Base-by-base conservation (phyloP, 148 eudicot species). In the Limonium bicolor region DNA sequence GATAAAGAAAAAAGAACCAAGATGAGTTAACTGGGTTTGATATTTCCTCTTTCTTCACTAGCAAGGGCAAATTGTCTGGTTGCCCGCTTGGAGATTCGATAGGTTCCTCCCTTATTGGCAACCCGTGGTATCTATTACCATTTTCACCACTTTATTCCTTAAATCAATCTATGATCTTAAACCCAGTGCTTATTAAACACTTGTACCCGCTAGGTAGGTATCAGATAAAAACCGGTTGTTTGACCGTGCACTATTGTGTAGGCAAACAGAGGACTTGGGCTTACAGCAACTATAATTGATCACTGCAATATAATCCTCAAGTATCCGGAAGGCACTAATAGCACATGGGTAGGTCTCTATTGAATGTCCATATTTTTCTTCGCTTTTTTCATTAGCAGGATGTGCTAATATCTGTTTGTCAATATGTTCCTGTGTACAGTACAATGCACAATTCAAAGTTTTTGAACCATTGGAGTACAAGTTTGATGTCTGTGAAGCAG, bases 211-310 rank as follows among this genome's bases (percentile, higher is more conserved):
- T n/a, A n/a, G n/a, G n/a, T n/a, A n/a, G 40, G 18, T 36, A 1
- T 14, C 40, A 36, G 18, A 10, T 36, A 36, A 36, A 36, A 3
- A n/a, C 40, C 40, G 18, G 14, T 36, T 15, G 23, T 38, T 12
- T 38, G 42, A 10, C 42, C 20, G 20, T 13, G 1, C 1, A 8
- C 23, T 38, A 7, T 23, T 25, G 24, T 65, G 56, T 42, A 88
- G 97, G 95, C 92, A 47, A 84, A 73, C 63, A 68, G 93, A 75
- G 97, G 97, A 41, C 78, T 88, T 50, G 97, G 97, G 51, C 92
- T 88, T 50, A 70, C 94, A 33, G 94, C 95, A 46, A 68, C 77
- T 48, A 69, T 80, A 28, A 63, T 88, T 47, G 92, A 88, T 50
- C 97, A 88, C 54, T 88, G 97, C 74, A 84, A 84, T 55, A 54